phyloP scores from a whole-genome alignment of 805 yeast species.

The Dipodascopsis tothii region DNA sequence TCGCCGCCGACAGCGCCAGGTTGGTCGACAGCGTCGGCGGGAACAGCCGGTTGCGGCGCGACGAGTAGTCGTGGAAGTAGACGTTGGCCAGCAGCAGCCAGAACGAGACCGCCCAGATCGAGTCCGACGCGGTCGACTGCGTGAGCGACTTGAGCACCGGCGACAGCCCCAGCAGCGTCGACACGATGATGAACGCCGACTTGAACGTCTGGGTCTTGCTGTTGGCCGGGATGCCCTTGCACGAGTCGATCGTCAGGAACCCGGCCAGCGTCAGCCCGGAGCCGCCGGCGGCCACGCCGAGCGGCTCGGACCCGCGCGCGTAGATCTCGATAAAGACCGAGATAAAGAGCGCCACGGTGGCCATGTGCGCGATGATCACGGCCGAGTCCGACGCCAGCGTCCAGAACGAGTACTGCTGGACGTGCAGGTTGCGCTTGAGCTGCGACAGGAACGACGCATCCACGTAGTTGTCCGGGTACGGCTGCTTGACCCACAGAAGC shows the following conservation, averaged over 20 bases:
- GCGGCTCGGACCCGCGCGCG: conserved; percentile 28
- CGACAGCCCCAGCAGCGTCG: conserved; percentile 68
- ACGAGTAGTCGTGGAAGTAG: conserved; percentile 58
- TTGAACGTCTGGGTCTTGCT: conserved; percentile 32
- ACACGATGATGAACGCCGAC: conserved; percentile 59
- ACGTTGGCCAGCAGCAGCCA: conserved; percentile 70
- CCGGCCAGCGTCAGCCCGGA: conserved; percentile 29
- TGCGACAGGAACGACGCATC: conserved; percentile 75
- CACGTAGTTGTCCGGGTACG: conserved; percentile 87
- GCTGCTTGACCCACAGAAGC: conserved; percentile 74
- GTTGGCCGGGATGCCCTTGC: conserved; percentile 2
- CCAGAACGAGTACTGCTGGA: conserved; percentile 55
- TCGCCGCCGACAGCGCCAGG: conserved; percentile 73
- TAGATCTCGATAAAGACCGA: conserved; percentile 57
- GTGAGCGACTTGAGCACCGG: conserved; percentile 88
- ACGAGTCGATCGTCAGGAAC: conserved; percentile 3
- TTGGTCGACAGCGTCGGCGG: conserved; percentile 65
- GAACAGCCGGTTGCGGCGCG: conserved; percentile 31
- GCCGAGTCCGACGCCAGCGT: conserved; percentile 66
- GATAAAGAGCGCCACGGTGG: conserved; percentile 55
- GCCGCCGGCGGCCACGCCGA: conserved; percentile 27
- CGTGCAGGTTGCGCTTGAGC: conserved; percentile 67
- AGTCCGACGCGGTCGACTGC: conserved; percentile 81
- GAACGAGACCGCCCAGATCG: conserved; percentile 85
- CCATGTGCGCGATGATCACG: conserved; percentile 57